These are phyloP conservation scores for Aspergillus pseudoglaucus DNA, from an alignment of 2,329 filamentous ascomycete genomes.

Conservation along the genomic window DNA sequence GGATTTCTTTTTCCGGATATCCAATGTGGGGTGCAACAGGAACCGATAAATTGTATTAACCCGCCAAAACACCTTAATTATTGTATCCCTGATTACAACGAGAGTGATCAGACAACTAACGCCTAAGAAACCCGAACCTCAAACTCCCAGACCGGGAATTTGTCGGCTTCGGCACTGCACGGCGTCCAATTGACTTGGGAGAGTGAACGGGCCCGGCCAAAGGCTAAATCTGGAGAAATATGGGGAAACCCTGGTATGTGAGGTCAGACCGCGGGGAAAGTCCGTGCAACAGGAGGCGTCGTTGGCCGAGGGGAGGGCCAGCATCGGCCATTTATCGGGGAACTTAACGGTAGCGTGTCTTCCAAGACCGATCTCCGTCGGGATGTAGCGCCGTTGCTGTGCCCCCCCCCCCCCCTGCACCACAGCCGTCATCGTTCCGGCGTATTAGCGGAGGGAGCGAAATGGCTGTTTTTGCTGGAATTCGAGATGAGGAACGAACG, in stretches of 20 bases:
- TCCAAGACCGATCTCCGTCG: not conserved
- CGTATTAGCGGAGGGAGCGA: not conserved
- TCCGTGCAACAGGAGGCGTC: not conserved
- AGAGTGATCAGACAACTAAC: no score
- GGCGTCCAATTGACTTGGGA: not conserved
- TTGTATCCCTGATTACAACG: no score
- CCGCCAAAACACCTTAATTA: no score
- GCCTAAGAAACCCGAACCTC: not conserved
- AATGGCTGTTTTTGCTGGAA: not conserved
- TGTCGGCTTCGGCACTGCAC: not conserved
- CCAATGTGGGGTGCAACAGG: not conserved
- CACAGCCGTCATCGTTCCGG: not conserved
- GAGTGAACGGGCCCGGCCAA: not conserved
- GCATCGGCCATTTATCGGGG: constrained; percentile 1
- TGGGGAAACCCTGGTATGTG: not conserved
- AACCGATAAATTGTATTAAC: not conserved
- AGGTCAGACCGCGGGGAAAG: not conserved
- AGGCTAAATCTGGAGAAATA: not conserved
- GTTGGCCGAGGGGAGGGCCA: not conserved
- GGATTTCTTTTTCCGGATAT: not conserved
- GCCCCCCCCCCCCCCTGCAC: not conserved
- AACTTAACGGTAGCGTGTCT: not conserved
- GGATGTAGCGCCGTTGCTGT: not conserved
- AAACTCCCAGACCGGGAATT: not conserved
- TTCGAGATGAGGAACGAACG: no score